Conservation (phyloP, 2,329 filamentous ascomycete species). For the Cercospora nicotianae region DNA sequence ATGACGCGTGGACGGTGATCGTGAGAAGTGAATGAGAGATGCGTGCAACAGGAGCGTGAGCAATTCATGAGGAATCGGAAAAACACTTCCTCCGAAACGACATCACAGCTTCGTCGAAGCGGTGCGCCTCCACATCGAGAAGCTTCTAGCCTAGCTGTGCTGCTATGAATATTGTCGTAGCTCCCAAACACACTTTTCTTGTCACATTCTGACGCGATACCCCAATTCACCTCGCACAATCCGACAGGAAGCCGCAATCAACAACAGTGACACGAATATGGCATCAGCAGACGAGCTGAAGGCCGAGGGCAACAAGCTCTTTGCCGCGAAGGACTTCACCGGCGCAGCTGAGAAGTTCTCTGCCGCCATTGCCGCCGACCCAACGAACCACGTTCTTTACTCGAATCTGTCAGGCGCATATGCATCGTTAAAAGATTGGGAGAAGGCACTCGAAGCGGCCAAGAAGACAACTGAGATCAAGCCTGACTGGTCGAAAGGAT, state of each 20-base stretch:
- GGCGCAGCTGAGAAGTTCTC: constrained; percentile 94
- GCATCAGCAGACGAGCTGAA: constrained; percentile 73
- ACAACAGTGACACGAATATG: constrained; percentile 46
- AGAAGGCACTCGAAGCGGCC: constrained; percentile 82
- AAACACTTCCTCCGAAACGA: not conserved
- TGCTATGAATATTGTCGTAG: not conserved
- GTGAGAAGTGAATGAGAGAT: not conserved
- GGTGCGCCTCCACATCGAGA: constrained; percentile 7
- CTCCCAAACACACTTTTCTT: not conserved
- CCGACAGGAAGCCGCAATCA: not conserved
- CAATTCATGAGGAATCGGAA: not conserved
- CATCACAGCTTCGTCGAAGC: constrained; percentile 2
- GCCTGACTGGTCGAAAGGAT: constrained; percentile 97
- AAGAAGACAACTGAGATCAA: constrained; percentile 92
- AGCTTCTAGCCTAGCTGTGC: constrained; percentile 6
- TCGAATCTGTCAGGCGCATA: constrained; percentile 90
- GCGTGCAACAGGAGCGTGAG: not conserved
- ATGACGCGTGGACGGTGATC: not conserved
- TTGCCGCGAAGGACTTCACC: constrained; percentile 93
- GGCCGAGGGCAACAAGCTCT: constrained; percentile 78
- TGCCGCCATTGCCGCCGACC: constrained; percentile 84
- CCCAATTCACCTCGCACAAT: not conserved
- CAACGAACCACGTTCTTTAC: constrained; percentile 92
- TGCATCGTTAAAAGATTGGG: constrained; percentile 86
- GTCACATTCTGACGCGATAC: not conserved